Percentiles rank a stretch among this genome's conserved stretches.
Conservation (phyloP, 1,284 basidiomycete species). For the Tranzscheliella williamsii region DNA sequence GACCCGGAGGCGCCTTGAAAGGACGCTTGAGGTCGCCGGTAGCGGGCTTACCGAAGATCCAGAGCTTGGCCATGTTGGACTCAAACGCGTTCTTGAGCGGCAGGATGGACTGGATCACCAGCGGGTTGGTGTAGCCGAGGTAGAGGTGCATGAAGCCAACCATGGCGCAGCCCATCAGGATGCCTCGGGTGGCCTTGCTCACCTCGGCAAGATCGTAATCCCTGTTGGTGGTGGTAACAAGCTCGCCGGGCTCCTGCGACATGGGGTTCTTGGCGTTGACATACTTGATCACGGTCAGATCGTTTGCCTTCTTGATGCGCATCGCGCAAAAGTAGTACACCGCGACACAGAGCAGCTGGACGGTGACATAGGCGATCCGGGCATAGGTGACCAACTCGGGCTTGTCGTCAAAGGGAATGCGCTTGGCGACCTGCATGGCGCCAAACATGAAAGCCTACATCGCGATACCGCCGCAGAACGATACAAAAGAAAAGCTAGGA, state of each 20-base stretch:
- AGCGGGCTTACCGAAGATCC: conserved; percentile 63
- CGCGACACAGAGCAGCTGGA: conserved; percentile 73
- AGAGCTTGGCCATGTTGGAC: conserved; percentile 59
- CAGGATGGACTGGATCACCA: conserved; percentile 59
- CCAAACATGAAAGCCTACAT: conserved; percentile 48
- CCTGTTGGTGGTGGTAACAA: conserved; percentile 86
- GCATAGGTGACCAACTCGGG: conserved; percentile 80
- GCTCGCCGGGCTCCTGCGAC: conserved; percentile 73
- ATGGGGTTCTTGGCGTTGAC: conserved; percentile 63
- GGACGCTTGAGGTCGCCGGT: conserved; percentile 88
- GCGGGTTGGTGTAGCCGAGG: conserved; percentile 60
- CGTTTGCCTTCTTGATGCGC: conserved; percentile 83
- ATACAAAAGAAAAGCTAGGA: background rate
- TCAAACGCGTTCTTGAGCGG: conserved; percentile 60
- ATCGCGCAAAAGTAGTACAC: conserved; percentile 75
- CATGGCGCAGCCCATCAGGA: conserved; percentile 61
- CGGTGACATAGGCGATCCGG: conserved; percentile 77
- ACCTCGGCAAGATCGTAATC: conserved; percentile 91
- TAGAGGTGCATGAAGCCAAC: conserved; percentile 61
- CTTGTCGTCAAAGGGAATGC: conserved; percentile 83
- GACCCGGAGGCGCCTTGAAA: conserved; percentile 77
- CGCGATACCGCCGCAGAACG: background rate
- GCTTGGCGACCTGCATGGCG: conserved; percentile 72
- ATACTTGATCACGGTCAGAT: conserved; percentile 92
- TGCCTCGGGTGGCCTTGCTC: conserved; percentile 75